Conservation (phyloP, 176 grass and related monocot genomes). For the Cenchrus americanus region DNA sequence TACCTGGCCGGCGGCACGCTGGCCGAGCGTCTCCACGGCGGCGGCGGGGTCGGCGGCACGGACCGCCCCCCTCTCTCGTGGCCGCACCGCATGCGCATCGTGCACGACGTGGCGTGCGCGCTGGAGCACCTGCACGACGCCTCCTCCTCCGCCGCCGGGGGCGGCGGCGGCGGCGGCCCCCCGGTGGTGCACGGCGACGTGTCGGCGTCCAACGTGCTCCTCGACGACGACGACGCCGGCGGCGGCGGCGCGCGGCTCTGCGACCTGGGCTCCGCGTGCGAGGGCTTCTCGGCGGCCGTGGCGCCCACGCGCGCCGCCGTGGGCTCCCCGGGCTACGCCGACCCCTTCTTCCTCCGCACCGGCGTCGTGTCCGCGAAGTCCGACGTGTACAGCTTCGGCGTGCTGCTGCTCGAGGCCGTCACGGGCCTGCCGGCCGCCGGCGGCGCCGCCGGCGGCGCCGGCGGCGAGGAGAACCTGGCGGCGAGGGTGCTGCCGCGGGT, state of each 20-base stretch:
- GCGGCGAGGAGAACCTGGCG: conserved; percentile 21
- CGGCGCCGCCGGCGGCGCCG: not conserved
- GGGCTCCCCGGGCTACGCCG: conserved; percentile 82
- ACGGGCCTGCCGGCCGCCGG: conserved; percentile 62
- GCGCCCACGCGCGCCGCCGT: conserved; percentile 40
- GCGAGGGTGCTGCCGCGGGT: conserved; percentile 44
- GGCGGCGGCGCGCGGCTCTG: conserved; percentile 49
- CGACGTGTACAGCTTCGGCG: conserved; percentile 91
- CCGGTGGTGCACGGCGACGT: conserved; percentile 82
- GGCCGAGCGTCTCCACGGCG: conserved; percentile 55
- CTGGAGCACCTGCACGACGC: conserved; percentile 80
- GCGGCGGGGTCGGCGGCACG: not conserved
- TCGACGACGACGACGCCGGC: conserved; percentile 51
- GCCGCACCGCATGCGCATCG: conserved; percentile 58
- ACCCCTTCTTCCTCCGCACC: conserved; percentile 89
- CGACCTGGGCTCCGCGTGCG: conserved; percentile 82
- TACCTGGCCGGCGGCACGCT: conserved; percentile 78
- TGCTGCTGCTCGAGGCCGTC: conserved; percentile 70
- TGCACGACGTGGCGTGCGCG: conserved; percentile 71
- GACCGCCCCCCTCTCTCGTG: conserved; percentile 37
- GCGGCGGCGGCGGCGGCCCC: too few species aligned
- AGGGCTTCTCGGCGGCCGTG: conserved; percentile 77
- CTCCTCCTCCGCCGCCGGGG: conserved; percentile 4
- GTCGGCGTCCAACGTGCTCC: conserved; percentile 85
- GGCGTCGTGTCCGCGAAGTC: conserved; percentile 79